Conservation (phyloP, 2,329 filamentous ascomycete species). For the Fusarium circinatum region DNA sequence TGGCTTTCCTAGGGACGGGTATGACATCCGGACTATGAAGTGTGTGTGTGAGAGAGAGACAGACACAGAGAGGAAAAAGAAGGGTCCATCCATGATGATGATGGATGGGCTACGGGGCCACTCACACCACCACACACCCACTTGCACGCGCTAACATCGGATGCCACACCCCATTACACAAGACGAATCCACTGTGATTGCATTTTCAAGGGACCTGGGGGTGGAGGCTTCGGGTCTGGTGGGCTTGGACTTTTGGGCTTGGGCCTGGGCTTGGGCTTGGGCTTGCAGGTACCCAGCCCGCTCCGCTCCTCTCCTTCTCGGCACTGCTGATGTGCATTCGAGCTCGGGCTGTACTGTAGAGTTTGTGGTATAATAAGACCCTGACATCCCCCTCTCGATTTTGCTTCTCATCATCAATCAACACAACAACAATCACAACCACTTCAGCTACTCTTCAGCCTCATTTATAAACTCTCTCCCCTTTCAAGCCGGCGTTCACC, state of each 20-base stretch:
- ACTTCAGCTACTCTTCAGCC: constrained; percentile 8
- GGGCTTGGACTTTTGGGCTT: background rate
- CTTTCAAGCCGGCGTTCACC: background rate
- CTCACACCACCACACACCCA: constrained; percentile 8
- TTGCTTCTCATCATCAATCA: constrained; percentile 3
- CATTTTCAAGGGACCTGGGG: constrained; percentile 39
- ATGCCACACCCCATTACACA: constrained; percentile 24
- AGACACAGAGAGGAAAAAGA: constrained; percentile 13
- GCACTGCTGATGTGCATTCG: background rate
- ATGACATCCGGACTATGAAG: constrained; percentile 1
- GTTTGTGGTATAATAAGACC: constrained; percentile 42
- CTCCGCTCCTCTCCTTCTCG: constrained; percentile 23
- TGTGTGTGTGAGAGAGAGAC: background rate
- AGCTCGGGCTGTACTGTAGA: constrained; percentile 1
- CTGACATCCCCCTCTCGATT: constrained; percentile 12
- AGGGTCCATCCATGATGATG: constrained; percentile 39
- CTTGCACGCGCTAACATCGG: constrained; percentile 1
- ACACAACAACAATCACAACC: constrained; percentile 14
- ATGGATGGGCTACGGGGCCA: constrained; percentile 17
- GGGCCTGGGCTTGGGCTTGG: background rate
- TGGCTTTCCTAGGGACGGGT: background rate
- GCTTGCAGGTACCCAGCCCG: constrained; percentile 12
- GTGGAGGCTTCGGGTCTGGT: constrained; percentile 25
- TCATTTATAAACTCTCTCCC: background rate
- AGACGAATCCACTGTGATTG: constrained; percentile 19